These are phyloP conservation scores for Chlamydomonas sphaeroides DNA, from an alignment of 139 green algal species.

Conservation along the genomic window DNA sequence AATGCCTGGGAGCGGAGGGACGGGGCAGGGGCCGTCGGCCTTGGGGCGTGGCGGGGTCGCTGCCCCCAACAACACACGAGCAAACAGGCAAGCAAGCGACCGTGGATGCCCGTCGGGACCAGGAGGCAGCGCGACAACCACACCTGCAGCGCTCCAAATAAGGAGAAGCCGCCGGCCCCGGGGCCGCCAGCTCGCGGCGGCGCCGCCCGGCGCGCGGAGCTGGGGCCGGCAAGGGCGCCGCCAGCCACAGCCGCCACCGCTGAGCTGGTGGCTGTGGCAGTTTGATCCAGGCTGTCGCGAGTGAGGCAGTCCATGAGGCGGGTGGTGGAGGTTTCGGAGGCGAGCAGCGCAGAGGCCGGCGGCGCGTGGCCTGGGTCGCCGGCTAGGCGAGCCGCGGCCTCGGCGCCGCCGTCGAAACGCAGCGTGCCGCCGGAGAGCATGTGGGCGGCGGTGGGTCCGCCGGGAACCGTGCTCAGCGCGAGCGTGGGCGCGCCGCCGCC, in stretches of 20 bases:
- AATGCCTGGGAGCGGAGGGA: neutral
- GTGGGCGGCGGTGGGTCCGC: too few species aligned
- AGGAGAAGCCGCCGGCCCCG: neutral
- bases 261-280: neutral
- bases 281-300: neutral
- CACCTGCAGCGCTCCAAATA: constrained; percentile 30
- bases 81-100: neutral
- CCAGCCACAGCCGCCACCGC: neutral
- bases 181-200: too few species aligned
- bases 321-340: constrained; percentile 1
- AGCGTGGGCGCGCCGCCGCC: neutral
- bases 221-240: too few species aligned
- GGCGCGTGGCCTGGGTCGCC: neutral
- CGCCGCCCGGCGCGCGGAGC: too few species aligned
- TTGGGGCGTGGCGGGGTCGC: too few species aligned
- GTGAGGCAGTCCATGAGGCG: constrained; percentile 15
- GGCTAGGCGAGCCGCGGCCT: neutral
- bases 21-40: too few species aligned
- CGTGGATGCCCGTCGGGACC: too few species aligned
- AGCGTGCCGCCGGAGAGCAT: too few species aligned
- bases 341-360: neutral
- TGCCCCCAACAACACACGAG: neutral
- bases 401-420: neutral
- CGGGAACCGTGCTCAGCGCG: neutral
- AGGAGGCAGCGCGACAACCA: neutral